Conservation (phyloP, 2,329 filamentous ascomycete species). For the Lachnellula occidentalis region DNA sequence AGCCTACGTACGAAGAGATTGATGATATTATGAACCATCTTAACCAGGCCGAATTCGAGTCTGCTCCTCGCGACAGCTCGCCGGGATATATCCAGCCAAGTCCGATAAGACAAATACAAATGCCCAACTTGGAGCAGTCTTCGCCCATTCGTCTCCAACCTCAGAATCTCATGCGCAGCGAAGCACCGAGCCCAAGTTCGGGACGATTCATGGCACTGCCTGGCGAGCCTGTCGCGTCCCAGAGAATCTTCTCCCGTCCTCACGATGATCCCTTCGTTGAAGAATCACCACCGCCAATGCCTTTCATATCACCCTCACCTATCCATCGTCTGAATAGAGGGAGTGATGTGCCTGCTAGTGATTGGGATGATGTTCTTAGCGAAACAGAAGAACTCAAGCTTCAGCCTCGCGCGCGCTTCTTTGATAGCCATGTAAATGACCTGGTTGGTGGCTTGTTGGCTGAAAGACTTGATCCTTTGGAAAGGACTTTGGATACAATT, state of each 20-base stretch:
- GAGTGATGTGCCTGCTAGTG: slow-evolving; percentile 66
- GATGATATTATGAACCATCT: slow-evolving; percentile 89
- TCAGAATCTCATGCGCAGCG: slow-evolving; percentile 53
- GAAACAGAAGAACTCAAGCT: slow-evolving; percentile 81
- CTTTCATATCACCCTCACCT: slow-evolving; percentile 48
- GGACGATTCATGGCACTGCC: slow-evolving; percentile 46
- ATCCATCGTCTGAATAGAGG: slow-evolving; percentile 59
- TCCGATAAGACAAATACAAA: slow-evolving; percentile 34
- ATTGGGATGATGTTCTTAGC: slow-evolving; percentile 86
- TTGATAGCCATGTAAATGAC: slow-evolving; percentile 84
- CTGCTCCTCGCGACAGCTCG: slow-evolving; percentile 25
- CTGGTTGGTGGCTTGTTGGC: slow-evolving; percentile 75
- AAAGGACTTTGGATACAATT: slow-evolving; percentile 71
- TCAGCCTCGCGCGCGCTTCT: slow-evolving; percentile 76
- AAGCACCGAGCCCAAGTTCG: slow-evolving; percentile 69
- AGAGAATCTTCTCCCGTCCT: slow-evolving; percentile 46
- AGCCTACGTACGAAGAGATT: slow-evolving; percentile 69
- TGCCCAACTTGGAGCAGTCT: slow-evolving; percentile 37
- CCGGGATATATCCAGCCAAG: slow-evolving; percentile 44
- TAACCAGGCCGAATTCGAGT: slow-evolving; percentile 64
- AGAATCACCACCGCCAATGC: slow-evolving; percentile 32
- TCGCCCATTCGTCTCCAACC: slow-evolving; percentile 50
- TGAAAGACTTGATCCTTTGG: slow-evolving; percentile 71
- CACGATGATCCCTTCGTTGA: slow-evolving; percentile 31
- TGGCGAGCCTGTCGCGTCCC: slow-evolving; percentile 37